These are phyloP conservation scores for Paecilomyces dactylethromorphus DNA, from an alignment of 2,329 filamentous ascomycete genomes.

Conservation along the genomic window DNA sequence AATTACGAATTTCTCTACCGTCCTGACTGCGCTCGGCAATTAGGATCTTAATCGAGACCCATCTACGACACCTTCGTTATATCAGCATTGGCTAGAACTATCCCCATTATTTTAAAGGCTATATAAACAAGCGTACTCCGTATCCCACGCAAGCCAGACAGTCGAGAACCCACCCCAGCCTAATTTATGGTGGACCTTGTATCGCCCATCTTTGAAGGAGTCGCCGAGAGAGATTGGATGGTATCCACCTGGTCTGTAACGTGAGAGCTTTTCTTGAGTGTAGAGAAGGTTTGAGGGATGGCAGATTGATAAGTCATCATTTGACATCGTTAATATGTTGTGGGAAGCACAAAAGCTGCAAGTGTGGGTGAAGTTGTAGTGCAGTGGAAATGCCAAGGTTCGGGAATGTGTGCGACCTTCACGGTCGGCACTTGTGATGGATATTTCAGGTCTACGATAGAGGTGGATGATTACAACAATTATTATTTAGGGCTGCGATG, in stretches of 20 bases:
- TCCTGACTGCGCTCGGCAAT: conserved; percentile 14
- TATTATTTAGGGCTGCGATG: too few relatives aligned
- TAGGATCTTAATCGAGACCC: conserved; percentile 28
- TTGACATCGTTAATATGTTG: not conserved
- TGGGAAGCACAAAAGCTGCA: not conserved
- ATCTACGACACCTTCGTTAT: conserved; percentile 10
- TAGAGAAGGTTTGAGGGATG: conserved; percentile 18
- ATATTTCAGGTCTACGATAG: too few relatives aligned
- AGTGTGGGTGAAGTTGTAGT: not conserved
- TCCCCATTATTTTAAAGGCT: conserved; percentile 3
- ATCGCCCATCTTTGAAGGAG: conserved; percentile 33
- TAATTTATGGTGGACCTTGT: conserved; percentile 40
- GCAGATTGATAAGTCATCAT: conserved; percentile 12
- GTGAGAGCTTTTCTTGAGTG: conserved; percentile 15
- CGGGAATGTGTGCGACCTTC: too few relatives aligned
- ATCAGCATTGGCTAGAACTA: conserved; percentile 2
- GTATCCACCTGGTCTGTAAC: conserved; percentile 36
- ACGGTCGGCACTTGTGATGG: too few relatives aligned
- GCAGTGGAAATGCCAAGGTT: not conserved
- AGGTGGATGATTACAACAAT: too few relatives aligned
- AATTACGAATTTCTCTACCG: conserved; percentile 14
- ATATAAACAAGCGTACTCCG: conserved; percentile 13
- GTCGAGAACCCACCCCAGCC: conserved; percentile 41
- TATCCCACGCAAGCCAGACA: conserved; percentile 39
- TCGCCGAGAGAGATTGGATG: conserved; percentile 41